Percentiles rank a stretch among this genome's conserved stretches.
These are phyloP conservation scores for Eurotiales sp. DNA, from an alignment of 2,329 filamentous ascomycete species.

Conservation along the genomic window DNA sequence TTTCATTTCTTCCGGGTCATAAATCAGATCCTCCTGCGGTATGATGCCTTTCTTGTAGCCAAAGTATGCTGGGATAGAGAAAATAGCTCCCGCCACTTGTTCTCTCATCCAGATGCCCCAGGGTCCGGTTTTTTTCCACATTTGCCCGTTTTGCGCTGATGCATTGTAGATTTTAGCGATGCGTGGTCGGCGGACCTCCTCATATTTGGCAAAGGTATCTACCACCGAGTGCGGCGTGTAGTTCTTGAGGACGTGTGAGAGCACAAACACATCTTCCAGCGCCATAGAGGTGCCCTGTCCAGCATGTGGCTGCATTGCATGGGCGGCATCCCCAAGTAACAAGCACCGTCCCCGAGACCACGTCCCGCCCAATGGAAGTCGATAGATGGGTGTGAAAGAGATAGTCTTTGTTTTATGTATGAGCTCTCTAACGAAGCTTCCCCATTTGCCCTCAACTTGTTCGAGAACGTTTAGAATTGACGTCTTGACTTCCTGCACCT, in stretches of 20 bases:
- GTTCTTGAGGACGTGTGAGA: background rate
- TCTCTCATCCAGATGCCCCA: background rate
- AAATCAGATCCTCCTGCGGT: too few species aligned
- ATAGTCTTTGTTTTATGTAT: slow-evolving; percentile 18
- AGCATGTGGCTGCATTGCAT: slow-evolving; percentile 10
- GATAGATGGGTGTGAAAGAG: slow-evolving; percentile 36
- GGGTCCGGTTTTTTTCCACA: background rate
- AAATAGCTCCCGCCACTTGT: too few species aligned
- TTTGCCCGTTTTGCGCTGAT: background rate
- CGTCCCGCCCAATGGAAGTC: slow-evolving; percentile 29
- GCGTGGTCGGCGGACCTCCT: background rate
- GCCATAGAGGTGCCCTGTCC: slow-evolving; percentile 9
- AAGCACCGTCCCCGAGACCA: slow-evolving; percentile 27
- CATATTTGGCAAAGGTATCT: background rate
- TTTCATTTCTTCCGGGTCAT: too few species aligned
- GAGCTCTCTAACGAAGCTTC: slow-evolving; percentile 12
- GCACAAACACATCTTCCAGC: slow-evolving; percentile 9
- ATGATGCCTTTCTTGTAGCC: too few species aligned
- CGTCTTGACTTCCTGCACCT: slow-evolving; percentile 29
- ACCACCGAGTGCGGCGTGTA: background rate
- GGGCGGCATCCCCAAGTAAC: slow-evolving; percentile 6
- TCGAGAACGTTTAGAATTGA: slow-evolving; percentile 22
- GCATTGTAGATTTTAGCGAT: background rate
- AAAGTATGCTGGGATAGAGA: too few species aligned
- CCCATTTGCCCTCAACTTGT: slow-evolving; percentile 26